Evolutionary conservation across 768 basidiomycete genomes (phyloP), one percentile per base, ranked within the genome.

Genomic region (Strobilomyces dryophilus): DNA sequence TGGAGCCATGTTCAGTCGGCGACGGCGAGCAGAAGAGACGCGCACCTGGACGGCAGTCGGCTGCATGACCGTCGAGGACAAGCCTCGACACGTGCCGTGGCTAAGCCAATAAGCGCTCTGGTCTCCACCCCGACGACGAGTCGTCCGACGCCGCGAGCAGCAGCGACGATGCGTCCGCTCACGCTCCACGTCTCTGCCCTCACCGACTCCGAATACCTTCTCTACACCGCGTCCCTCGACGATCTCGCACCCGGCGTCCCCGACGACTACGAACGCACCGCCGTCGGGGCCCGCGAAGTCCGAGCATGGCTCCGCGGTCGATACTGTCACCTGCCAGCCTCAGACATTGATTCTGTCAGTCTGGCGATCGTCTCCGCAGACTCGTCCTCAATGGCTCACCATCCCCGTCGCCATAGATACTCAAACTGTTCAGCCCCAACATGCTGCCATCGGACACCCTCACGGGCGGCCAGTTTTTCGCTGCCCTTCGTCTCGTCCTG

Each of bases 281-380:
- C 66, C 5, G 71, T 89, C 11, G 78, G 84, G 37, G 77, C 73
- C 3, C 78, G 88, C 29, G 89, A 91, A 64, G 83, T 76, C 10
- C 73, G 87, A 36, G 88, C 85, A 5, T 91, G 88, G 88, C 69
- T 91, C 46, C 71, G 85, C 21, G 89, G 89, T 12, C 73, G 87
- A 54, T 90, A 87, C 61, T 70, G 79, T 6, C 72, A 77, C 56
- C 63, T 90, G 7, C 64, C 75, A 12, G 75, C 75, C 1, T 60
- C 71, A 8, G 74, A 73, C 39, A 79, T 91, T 37, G 89, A 90
- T 69, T 63, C 70, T 58, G 87, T 88, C 58, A 53, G 79, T 72
- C 37, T 34, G 21, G 2, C 26, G 26, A 31, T 9, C 21, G 2
- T 20, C 31, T 36, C 20, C 8, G 43, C 29, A n/a, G n/a, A n/a